Evolutionary conservation across 73 alveolate genomes (phyloP).

Genomic region (Paramecium primaurelia): DNA sequence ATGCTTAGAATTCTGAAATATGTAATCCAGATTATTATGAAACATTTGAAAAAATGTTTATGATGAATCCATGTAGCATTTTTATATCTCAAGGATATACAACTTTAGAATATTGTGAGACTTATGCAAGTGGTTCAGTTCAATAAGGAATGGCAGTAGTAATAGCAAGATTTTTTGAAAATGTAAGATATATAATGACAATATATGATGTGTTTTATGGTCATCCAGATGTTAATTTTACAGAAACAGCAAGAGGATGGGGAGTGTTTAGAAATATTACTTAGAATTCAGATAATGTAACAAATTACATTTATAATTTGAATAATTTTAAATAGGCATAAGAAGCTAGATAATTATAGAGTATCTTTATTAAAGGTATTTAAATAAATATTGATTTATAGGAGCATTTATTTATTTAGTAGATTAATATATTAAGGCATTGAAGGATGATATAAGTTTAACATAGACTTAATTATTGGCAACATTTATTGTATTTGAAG

Average conservation of each 20-base stretch:
- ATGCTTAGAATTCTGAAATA: not conserved
- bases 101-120: not conserved
- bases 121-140: not conserved
- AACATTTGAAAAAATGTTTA: not conserved
- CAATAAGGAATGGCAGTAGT: conserved; percentile 9
- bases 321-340: not conserved
- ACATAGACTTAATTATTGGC: conserved; percentile 51
- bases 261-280: conserved; percentile 41
- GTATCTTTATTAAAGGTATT: conserved; percentile 1
- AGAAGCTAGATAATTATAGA: not conserved
- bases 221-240: not conserved
- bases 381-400: not conserved
- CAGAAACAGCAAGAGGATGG: conserved; percentile 41
- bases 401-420: conserved; percentile 21
- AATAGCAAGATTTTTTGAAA: conserved; percentile 9
- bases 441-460: not conserved
- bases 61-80: not conserved
- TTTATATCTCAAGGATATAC: not conserved
- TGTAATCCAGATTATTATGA: not conserved
- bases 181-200: conserved; percentile 10
- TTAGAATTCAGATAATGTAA: not conserved
- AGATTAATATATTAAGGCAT: not conserved
- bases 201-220: conserved; percentile 9
- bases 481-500: conserved; percentile 55
- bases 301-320: not conserved